phyloP scores from a whole-genome alignment of 352 stramenopile species.

The Peronosclerospora sorghi region DNA sequence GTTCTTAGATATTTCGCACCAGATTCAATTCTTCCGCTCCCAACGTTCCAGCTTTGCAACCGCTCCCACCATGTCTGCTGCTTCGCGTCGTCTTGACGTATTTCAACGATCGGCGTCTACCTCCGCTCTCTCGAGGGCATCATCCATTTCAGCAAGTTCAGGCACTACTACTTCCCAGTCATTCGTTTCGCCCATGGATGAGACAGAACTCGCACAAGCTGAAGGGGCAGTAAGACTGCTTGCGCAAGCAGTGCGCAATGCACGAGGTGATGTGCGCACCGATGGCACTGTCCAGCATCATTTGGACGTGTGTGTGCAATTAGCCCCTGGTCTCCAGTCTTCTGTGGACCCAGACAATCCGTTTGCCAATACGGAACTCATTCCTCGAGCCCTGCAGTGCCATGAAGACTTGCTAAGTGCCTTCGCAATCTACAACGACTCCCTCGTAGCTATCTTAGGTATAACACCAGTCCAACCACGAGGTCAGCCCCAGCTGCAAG shows the following conservation, averaged over 20 bases:
- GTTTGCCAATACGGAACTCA: conserved; percentile 27
- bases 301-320: conserved; percentile 22
- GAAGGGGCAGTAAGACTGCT: conserved; percentile 23
- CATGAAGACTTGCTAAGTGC: conserved; percentile 27
- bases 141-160: conserved; percentile 4
- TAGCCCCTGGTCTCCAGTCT: conserved; percentile 16
- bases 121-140: too few species aligned
- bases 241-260: conserved; percentile 13
- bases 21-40: conserved; percentile 23
- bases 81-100: too few species aligned
- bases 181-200: conserved; percentile 23
- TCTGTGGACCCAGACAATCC: conserved; percentile 28
- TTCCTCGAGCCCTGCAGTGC: conserved; percentile 31
- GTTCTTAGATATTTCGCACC: conserved; percentile 27
- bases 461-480: conserved; percentile 9
- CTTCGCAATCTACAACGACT: conserved; percentile 31
- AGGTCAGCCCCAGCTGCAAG: conserved; percentile 11
- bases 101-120: too few species aligned
- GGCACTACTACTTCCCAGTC: conserved; percentile 5
- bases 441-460: conserved; percentile 21
- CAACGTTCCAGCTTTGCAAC: conserved; percentile 5
- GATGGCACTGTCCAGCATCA: conserved; percentile 29
- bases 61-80: conserved; percentile 6
- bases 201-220: conserved; percentile 24
- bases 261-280: conserved; percentile 22